phyloP scores from a whole-genome alignment of 2,329 filamentous ascomycete genomes.

The Ophiosphaerella narmari region DNA sequence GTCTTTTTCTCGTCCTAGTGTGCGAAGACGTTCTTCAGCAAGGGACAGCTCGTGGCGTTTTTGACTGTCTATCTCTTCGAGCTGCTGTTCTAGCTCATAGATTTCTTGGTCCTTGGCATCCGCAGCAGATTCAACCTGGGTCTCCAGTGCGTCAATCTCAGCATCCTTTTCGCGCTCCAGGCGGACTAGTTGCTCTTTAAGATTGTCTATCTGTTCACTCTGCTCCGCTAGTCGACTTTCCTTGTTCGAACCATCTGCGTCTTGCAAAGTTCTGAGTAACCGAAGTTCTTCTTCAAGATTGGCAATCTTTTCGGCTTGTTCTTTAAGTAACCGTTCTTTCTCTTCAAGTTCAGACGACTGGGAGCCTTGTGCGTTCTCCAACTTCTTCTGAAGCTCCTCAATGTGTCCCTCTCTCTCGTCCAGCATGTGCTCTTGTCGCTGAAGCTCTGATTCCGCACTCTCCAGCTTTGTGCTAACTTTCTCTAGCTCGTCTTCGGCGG shows the following conservation, averaged over 20 bases:
- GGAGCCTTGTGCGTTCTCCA: slow-evolving; percentile 36
- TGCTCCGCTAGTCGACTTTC: slow-evolving; percentile 39
- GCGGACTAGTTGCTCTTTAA: slow-evolving; percentile 36
- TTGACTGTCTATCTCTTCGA: slow-evolving; percentile 40
- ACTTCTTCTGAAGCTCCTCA: slow-evolving; percentile 38
- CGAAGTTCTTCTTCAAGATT: slow-evolving; percentile 34
- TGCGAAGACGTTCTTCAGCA: slow-evolving; percentile 38
- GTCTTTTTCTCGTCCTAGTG: slow-evolving; percentile 44
- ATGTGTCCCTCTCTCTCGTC: slow-evolving; percentile 47
- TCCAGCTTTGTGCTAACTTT: slow-evolving; percentile 42
- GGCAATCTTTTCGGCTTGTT: slow-evolving; percentile 36
- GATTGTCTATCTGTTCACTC: slow-evolving; percentile 38
- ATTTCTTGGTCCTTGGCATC: slow-evolving; percentile 54
- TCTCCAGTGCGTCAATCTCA: slow-evolving; percentile 50
- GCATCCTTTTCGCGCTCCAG: slow-evolving; percentile 44
- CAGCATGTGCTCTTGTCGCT: slow-evolving; percentile 39
- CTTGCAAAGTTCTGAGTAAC: slow-evolving; percentile 28
- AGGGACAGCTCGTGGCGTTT: slow-evolving; percentile 36
- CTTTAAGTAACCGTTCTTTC: slow-evolving; percentile 33
- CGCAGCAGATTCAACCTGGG: slow-evolving; percentile 47
- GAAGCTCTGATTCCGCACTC: slow-evolving; percentile 40
- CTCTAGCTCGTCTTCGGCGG: slow-evolving; percentile 42
- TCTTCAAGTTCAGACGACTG: slow-evolving; percentile 35
- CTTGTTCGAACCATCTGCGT: slow-evolving; percentile 30
- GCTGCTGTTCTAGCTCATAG: slow-evolving; percentile 50